A percentile compares a stretch with the other conserved stretches of the same genome.
phyloP scores from a whole-genome alignment of 805 yeast species.

The Starmera caribaea region DNA sequence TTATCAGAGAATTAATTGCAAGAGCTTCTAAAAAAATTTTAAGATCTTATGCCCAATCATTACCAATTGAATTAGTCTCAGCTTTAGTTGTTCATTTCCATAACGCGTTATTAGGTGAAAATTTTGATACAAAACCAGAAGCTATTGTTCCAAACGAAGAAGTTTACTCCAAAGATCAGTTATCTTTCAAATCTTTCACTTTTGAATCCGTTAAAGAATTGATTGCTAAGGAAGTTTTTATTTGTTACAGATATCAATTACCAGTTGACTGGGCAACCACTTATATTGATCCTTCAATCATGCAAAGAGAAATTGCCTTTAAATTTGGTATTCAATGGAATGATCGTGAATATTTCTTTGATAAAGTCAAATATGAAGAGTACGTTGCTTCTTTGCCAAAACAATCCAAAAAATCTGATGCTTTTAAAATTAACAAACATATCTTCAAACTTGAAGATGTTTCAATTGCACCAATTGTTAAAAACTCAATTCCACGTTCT shows the following conservation, averaged over 20 bases:
- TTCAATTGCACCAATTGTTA: conserved; percentile 65
- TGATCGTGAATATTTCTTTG: conserved; percentile 29
- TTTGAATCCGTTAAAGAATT: conserved; percentile 32
- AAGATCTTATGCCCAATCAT: conserved; percentile 32
- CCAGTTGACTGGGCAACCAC: conserved; percentile 37
- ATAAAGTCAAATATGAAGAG: conserved; percentile 27
- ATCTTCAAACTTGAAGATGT: conserved; percentile 56
- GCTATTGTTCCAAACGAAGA: conserved; percentile 32
- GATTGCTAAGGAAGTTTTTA: conserved; percentile 42
- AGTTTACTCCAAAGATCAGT: conserved; percentile 32
- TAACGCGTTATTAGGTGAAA: conserved; percentile 54
- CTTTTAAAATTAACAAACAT: conserved; percentile 20
- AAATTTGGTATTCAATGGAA: conserved; percentile 87
- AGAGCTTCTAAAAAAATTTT: conserved; percentile 73
- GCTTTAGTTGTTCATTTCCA: conserved; percentile 59
- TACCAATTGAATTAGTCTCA: conserved; percentile 50
- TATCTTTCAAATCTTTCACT: conserved; percentile 35
- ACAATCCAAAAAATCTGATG: conserved; percentile 26
- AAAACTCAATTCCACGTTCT: conserved; percentile 60
- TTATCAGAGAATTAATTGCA: conserved; percentile 55
- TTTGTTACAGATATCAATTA: conserved; percentile 56
- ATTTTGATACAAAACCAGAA: conserved; percentile 31
- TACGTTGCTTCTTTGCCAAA: conserved; percentile 15
- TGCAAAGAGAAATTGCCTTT: conserved; percentile 62
- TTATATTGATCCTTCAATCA: conserved; percentile 26